Evolutionary conservation across 257 asterid species (phyloP), one percentile per base, ranked within the genome.

Genomic region (Solanum tarijense): DNA sequence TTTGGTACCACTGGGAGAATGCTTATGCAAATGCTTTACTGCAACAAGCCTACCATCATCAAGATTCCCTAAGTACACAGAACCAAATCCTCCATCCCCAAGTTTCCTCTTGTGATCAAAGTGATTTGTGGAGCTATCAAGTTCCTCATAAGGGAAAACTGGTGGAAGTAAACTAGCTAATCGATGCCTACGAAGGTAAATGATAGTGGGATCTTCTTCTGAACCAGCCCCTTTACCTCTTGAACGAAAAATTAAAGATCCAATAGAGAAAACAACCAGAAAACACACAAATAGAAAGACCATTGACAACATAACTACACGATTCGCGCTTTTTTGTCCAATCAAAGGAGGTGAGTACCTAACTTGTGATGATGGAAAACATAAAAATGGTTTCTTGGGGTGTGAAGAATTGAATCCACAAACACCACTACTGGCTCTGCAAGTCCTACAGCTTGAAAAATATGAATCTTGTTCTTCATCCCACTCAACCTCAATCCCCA

Each of bases 41-140:
- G 99, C 99, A 5, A 95, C 98, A 5, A 92, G 87, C 27, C 94
- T 82, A 38, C 95, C 93, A 71, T 95, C 98, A 60, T 31, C 85
- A 73, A 97, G 98, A 75, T 96, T 97, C 31, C 97, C 98, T 62
- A 97, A 88, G n/a, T 89, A 97, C 36, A 97, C 99, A 0, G 98
- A 94, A 4, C 99, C 99, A 74, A 97, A 97, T 16, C 99, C 99
- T 2, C 99, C 99, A 29, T 96, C 98, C 2, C 99, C 99, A 66
- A 97, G 92, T 83, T 96, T 97, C n/a, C 98, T 94, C 78, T 93
- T 95, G 5, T 87, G 89, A 81, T 96, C 99, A 90, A 97, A 97
- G 25, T 89, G 92, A 62, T 93, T 93, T 14, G 99, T 96, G 35
- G 99, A 93, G 27, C 89, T n/a, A 7, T 90, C 94, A 48, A 97